These are phyloP conservation scores for Cinnamomum chago DNA, from an alignment of 164 flowering plant genomes.

Conservation along the genomic window DNA sequence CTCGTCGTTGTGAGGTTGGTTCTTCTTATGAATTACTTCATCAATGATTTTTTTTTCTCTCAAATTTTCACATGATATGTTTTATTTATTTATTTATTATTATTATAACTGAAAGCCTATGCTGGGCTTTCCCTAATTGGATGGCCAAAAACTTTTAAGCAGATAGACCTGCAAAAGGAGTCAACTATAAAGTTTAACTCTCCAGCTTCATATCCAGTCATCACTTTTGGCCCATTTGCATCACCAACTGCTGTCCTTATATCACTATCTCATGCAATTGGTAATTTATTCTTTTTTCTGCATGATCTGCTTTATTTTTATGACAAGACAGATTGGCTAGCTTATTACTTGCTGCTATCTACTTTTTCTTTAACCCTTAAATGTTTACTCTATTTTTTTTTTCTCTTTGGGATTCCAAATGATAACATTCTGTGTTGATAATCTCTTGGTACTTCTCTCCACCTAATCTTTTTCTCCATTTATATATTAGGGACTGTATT, in stretches of 20 bases:
- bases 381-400: not conserved
- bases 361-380: not conserved
- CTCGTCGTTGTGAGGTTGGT: slow-evolving; percentile 77
- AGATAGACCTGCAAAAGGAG: slow-evolving; percentile 81
- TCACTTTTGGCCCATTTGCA: slow-evolving; percentile 88
- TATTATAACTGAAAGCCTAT: not conserved
- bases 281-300: slow-evolving; percentile 28
- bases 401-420: not conserved
- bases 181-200: slow-evolving; percentile 56
- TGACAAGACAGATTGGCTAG: not conserved
- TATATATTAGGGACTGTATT: slow-evolving; percentile 60
- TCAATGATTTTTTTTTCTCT: not conserved
- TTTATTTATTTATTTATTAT: not conserved
- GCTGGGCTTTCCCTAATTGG: not conserved
- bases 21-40: slow-evolving; percentile 5
- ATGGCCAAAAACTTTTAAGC: slow-evolving; percentile 10
- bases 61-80: not conserved
- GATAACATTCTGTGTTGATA: slow-evolving; percentile 3
- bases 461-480: not conserved
- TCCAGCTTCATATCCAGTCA: slow-evolving; percentile 62
- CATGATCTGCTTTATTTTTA: not conserved
- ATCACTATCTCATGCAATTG: slow-evolving; percentile 74
- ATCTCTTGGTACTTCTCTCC: not conserved
- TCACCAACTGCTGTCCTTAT: slow-evolving; percentile 67
- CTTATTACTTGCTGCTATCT: not conserved